Conservation (phyloP, 805 yeast species). For the Metschnikowia vanudenii region DNA sequence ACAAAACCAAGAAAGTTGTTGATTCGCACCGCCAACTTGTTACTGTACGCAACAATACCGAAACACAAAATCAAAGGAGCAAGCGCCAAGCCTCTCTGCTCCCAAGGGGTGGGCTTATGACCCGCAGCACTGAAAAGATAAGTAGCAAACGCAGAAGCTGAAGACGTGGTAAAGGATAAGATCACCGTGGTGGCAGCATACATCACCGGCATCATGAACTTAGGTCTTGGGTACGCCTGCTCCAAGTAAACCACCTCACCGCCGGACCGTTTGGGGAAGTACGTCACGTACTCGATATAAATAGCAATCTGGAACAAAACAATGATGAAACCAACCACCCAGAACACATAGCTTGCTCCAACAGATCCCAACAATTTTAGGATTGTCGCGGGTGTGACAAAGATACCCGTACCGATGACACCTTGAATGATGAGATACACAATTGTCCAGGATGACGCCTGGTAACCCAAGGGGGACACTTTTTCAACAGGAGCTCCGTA, state of each 20-base stretch:
- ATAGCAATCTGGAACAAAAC: conserved; percentile 36
- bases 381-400: conserved; percentile 65
- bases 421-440: conserved; percentile 65
- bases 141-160: conserved; percentile 38
- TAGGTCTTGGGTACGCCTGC: conserved; percentile 37
- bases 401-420: conserved; percentile 75
- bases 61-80: conserved; percentile 29
- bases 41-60: conserved; percentile 23
- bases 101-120: conserved; percentile 30
- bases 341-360: conserved; percentile 44
- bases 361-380: conserved; percentile 42
- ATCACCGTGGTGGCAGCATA: conserved; percentile 39
- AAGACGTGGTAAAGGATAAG: conserved; percentile 34
- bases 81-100: conserved; percentile 36
- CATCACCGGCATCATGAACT: conserved; percentile 34
- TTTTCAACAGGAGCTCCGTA: conserved; percentile 44
- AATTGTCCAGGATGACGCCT: conserved; percentile 44
- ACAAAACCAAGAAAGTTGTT: conserved; percentile 35
- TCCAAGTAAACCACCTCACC: conserved; percentile 41
- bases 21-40: conserved; percentile 30
- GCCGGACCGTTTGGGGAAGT: conserved; percentile 35
- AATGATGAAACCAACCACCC: conserved; percentile 42
- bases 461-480: conserved; percentile 39
- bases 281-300: conserved; percentile 43
- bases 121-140: conserved; percentile 36